These are phyloP conservation scores for Fusarium sp. DNA, from an alignment of 2,329 filamentous ascomycete species.

Conservation along the genomic window DNA sequence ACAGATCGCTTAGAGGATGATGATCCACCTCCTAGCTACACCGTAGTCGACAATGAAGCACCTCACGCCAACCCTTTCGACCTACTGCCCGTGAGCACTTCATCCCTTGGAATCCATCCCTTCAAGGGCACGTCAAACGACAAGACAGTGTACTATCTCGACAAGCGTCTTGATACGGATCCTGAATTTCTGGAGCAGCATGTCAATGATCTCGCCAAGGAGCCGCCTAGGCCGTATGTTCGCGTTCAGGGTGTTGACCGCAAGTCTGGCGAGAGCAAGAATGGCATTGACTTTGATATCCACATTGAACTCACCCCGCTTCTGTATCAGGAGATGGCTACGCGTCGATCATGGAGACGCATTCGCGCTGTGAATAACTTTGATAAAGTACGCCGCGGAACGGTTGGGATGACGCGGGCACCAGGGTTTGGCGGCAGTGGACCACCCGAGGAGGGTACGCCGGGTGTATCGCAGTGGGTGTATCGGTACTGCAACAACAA, in stretches of 20 bases:
- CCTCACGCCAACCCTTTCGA: slow-evolving; percentile 29
- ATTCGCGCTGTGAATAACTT: slow-evolving; percentile 66
- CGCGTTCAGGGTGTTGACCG: slow-evolving; percentile 65
- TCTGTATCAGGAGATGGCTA: slow-evolving; percentile 60
- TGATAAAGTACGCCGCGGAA: slow-evolving; percentile 73
- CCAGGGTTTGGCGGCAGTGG: slow-evolving; percentile 54
- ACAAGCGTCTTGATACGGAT: slow-evolving; percentile 58
- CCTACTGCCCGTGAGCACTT: slow-evolving; percentile 25
- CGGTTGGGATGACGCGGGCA: slow-evolving; percentile 64
- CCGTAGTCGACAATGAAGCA: slow-evolving; percentile 33
- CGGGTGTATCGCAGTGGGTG: slow-evolving; percentile 69
- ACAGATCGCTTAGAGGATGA: slow-evolving; percentile 22
- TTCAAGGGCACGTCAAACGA: slow-evolving; percentile 49
- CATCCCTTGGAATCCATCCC: slow-evolving; percentile 40
- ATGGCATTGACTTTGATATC: slow-evolving; percentile 69
- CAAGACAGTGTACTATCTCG: slow-evolving; percentile 57
- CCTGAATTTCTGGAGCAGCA: slow-evolving; percentile 57
- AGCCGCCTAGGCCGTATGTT: slow-evolving; percentile 65
- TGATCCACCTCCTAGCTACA: slow-evolving; percentile 37
- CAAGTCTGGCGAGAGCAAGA: slow-evolving; percentile 55
- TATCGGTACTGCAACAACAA: slow-evolving; percentile 71
- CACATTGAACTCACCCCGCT: slow-evolving; percentile 68
- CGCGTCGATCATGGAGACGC: slow-evolving; percentile 54
- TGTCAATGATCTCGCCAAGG: slow-evolving; percentile 56
- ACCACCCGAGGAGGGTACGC: slow-evolving; percentile 47